Percentiles rank a stretch among this genome's conserved stretches.
Conservation (phyloP, 148 eudicot genomes). For the Rheum nobile region DNA sequence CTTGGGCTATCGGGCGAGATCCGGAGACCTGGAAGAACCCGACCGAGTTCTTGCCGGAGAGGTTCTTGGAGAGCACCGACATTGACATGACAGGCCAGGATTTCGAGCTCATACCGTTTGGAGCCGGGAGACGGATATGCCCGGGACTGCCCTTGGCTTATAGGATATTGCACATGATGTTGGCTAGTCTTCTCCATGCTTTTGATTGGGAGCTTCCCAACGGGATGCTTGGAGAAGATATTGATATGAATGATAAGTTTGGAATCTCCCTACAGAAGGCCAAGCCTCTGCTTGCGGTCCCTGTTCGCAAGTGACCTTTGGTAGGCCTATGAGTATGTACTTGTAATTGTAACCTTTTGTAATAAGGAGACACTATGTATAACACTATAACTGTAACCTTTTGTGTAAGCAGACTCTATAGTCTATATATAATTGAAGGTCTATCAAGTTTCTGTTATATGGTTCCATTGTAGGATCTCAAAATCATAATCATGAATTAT, state of each 20-base stretch:
- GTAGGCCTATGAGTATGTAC: background rate
- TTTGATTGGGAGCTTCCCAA: constrained; percentile 35
- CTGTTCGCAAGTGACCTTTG: background rate
- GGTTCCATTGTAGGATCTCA: too few relatives aligned
- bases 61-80: constrained; percentile 23
- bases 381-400: too few relatives aligned
- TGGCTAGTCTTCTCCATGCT: constrained; percentile 27
- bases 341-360: too few relatives aligned
- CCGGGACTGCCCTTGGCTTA: constrained; percentile 33
- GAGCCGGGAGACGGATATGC: constrained; percentile 46
- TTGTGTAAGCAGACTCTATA: too few relatives aligned
- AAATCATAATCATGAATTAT: too few relatives aligned
- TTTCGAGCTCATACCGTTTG: constrained; percentile 46
- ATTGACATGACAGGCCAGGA: constrained; percentile 35
- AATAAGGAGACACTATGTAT: too few relatives aligned
- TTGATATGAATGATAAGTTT: constrained; percentile 30
- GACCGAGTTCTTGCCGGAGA: constrained; percentile 28
- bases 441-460: too few relatives aligned
- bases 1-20: constrained; percentile 46
- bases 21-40: constrained; percentile 32
- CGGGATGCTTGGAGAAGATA: constrained; percentile 2
- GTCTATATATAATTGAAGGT: too few relatives aligned
- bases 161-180: constrained; percentile 11
- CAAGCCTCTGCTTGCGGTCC: constrained; percentile 4
- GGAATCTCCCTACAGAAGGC: constrained; percentile 24